Evolutionary conservation across 2,329 filamentous ascomycete genomes (phyloP), one percentile per base, ranked within the genome.

Genomic region (Chrysosporium keratinophilum): DNA sequence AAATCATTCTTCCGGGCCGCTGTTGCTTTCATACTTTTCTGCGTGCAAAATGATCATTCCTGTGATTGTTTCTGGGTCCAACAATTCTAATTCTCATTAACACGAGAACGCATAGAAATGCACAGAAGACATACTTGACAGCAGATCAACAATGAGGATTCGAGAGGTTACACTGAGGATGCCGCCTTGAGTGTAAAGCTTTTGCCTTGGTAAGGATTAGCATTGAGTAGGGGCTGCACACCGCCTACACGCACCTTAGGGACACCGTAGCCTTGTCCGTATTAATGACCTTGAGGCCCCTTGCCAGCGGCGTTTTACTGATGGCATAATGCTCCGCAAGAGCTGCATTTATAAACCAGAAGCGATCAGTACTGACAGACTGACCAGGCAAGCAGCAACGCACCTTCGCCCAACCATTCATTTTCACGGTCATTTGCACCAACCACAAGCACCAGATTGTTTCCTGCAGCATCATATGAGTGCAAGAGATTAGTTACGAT

Each of bases 91-190:
- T 49, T 17, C 1, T 10, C 14, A 19, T 53, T 23, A 44, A 42
- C 23, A n/a, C 20, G 3, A 47, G 12, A 34, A 1, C 11, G 7
- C 10, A 12, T 6, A 10, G 6, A 28, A 19, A 39, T 20, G 3
- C 9, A 19, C 7, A 35, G 11, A 23, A 31, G 12, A 57, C 65
- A 44, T 70, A 76, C 74, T 74, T n/a, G 89, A 94, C 58, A 98
- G 72, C 48, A 98, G 78, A 68, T 98, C 93, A 23, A 97, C 90
- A 31, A 97, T 88, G 57, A 98, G 73, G 59, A 98, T 98, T 52
- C 90, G 84, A 55, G 90, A 96, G 14, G 93, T 98, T 65, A 98
- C 87, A 71, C 89, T 95, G 73, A 96, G 90, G 61, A 97, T 87
- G 47, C 93, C 93, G 11, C 93, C 93, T 56, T 82, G 79, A 1